Conservation (phyloP, 2,329 filamentous ascomycete genomes). For the Cercospora sp. region DNA sequence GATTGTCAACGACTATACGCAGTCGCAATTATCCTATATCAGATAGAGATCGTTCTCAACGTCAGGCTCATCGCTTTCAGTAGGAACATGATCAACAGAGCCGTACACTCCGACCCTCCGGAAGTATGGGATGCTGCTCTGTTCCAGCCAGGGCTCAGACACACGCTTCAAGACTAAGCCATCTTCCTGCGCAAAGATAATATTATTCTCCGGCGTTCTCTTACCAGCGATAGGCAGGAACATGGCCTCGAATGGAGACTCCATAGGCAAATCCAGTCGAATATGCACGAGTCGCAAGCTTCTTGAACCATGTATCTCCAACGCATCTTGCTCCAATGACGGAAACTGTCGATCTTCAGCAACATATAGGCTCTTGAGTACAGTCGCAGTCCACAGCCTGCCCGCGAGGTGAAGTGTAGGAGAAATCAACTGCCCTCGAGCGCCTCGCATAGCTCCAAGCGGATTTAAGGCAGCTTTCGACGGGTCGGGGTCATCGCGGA, state of each 20-base stretch:
- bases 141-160: background rate
- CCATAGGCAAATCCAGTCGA: background rate
- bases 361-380: background rate
- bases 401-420: background rate
- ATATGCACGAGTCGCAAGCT: background rate
- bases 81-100: background rate
- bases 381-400: background rate
- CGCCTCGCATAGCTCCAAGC: background rate
- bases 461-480: background rate
- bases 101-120: background rate
- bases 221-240: background rate
- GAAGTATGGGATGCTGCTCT: background rate
- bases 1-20: background rate
- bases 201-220: background rate
- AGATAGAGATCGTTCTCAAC: background rate
- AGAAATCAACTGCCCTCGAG: background rate
- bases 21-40: background rate
- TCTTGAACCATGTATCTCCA: background rate
- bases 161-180: background rate
- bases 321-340: background rate
- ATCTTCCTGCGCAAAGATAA: background rate
- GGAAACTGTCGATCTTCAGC: background rate
- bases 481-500: background rate
- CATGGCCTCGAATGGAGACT: background rate
- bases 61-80: background rate